Base-by-base conservation (phyloP, 768 basidiomycete species). In the Dentipellis sp. region DNA sequence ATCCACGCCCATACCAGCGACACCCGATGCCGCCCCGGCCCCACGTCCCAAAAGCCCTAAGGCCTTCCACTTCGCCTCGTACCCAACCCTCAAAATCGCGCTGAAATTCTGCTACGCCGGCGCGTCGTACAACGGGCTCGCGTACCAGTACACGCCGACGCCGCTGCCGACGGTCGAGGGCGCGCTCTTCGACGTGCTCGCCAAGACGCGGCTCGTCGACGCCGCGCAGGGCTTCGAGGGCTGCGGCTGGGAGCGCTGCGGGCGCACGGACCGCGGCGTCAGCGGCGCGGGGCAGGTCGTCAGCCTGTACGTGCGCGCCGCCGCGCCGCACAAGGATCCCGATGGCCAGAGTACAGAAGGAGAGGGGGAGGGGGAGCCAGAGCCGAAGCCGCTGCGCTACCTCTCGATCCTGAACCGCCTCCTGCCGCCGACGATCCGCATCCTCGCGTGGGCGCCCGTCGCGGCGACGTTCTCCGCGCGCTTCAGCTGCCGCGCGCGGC, bases 401-500 rank as follows among this genome's bases (percentile, higher is more conserved):
- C 72, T 91, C 12, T 73, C 77, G 46, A 77, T 90, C 57, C 80
- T 99, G 52, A 99, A 99, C 68, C 82, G 83, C 39, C 74, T 94
- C 48, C 83, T 99, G 7, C 97, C 95, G 0, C 79, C 83, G 0
- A 91, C 93, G 0, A 92, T 98, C 64, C 88, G 94, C 22, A 73
- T 97, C 39, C 77, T 93, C 52, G 94, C 93, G 8, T 99, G 95
- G 94, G 92, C 95, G 9, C 92, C 94, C 17, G 86, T 98, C 29
- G 68, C 80, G 2, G 68, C 78, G 8, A 67, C 68, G 36, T 98
- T 98, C 70, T 93, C 94, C 19, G 87, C 94, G 8, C 85, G 97
- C 4, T 94, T 88, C 71, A 86, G 84, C 11, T 97, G 95, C 72
- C 75, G 71, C 53, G 84, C 81, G 64, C 78, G 97, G 38, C 95